A percentile compares a stretch with the other conserved stretches of the same genome.
Conservation (phyloP, 2,329 filamentous ascomycete genomes). For the Neurospora sp. region DNA sequence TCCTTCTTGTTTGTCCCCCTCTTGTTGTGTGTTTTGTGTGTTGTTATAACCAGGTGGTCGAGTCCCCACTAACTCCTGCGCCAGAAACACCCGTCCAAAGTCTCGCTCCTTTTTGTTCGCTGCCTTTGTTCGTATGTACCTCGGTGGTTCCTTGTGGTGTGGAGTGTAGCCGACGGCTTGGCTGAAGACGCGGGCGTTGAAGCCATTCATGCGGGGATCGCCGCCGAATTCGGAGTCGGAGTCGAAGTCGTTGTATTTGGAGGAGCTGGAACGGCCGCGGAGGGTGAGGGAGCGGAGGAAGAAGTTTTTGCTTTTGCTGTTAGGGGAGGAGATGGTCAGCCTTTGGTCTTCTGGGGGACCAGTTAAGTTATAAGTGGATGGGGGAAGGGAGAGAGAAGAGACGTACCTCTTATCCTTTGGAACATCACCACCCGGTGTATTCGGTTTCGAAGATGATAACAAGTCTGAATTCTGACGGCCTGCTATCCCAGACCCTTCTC, state of each 20-base stretch:
- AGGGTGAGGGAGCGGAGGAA: conserved; percentile 78
- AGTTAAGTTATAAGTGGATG: no score
- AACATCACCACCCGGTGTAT: conserved; percentile 27
- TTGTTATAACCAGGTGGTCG: conserved; percentile 23
- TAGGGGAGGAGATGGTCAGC: conserved; percentile 8
- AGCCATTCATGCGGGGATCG: conserved; percentile 62
- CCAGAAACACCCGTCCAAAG: conserved; percentile 82
- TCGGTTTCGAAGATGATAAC: conserved; percentile 17
- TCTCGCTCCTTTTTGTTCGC: conserved; percentile 73
- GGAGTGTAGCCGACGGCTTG: conserved; percentile 71
- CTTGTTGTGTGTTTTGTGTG: neutral
- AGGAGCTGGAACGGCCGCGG: conserved; percentile 43
- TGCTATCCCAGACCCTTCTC: neutral
- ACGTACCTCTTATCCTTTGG: conserved; percentile 54
- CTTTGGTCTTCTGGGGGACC: no score
- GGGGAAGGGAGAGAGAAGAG: no score
- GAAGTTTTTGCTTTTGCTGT: conserved; percentile 68
- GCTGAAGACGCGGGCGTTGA: conserved; percentile 74
- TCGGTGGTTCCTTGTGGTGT: conserved; percentile 76
- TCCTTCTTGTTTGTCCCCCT: neutral
- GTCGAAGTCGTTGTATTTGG: conserved; percentile 32
- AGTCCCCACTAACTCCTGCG: conserved; percentile 73
- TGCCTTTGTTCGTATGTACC: conserved; percentile 78
- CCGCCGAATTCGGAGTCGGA: conserved; percentile 63
- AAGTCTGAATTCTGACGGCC: conserved; percentile 30